phyloP scores from a whole-genome alignment of 2,329 filamentous ascomycete genomes.

The Coniella vitis region DNA sequence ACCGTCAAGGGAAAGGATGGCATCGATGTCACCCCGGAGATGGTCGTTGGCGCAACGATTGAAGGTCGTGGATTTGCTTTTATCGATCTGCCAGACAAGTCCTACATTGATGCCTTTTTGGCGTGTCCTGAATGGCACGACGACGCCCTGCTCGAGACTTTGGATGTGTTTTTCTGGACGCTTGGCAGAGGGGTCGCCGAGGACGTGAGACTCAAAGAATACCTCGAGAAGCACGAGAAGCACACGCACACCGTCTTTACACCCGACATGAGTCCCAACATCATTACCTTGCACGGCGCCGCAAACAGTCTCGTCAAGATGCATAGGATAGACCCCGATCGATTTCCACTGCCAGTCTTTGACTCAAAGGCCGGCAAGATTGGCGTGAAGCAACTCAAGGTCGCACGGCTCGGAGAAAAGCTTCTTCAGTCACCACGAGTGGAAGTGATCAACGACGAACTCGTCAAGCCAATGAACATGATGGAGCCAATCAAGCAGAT shows the following conservation, averaged over 20 bases:
- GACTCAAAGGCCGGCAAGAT: slow-evolving; percentile 39
- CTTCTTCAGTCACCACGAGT: slow-evolving; percentile 41
- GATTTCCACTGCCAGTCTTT: slow-evolving; percentile 64
- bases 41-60: slow-evolving; percentile 67
- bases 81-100: slow-evolving; percentile 65
- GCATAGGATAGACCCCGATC: slow-evolving; percentile 62
- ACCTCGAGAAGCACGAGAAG: slow-evolving; percentile 56
- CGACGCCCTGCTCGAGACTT: slow-evolving; percentile 55
- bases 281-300: slow-evolving; percentile 61
- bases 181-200: slow-evolving; percentile 61
- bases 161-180: slow-evolving; percentile 73
- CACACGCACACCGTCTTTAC: slow-evolving; percentile 74
- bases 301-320: slow-evolving; percentile 63
- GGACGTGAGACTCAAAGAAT: slow-evolving; percentile 57
- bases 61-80: slow-evolving; percentile 71
- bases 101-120: slow-evolving; percentile 65
- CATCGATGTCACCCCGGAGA: slow-evolving; percentile 68
- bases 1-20: slow-evolving; percentile 59
- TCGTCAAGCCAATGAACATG: slow-evolving; percentile 44
- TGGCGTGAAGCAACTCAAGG: slow-evolving; percentile 25
- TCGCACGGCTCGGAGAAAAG: slow-evolving; percentile 37
- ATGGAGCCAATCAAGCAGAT: slow-evolving; percentile 34
- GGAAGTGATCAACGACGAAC: slow-evolving; percentile 37
- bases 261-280: slow-evolving; percentile 67
- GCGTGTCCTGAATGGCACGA: slow-evolving; percentile 66